These are phyloP conservation scores for Rhizomucor pusillus DNA, from an alignment of 371 early-diverging fungal species.

Conservation along the genomic window DNA sequence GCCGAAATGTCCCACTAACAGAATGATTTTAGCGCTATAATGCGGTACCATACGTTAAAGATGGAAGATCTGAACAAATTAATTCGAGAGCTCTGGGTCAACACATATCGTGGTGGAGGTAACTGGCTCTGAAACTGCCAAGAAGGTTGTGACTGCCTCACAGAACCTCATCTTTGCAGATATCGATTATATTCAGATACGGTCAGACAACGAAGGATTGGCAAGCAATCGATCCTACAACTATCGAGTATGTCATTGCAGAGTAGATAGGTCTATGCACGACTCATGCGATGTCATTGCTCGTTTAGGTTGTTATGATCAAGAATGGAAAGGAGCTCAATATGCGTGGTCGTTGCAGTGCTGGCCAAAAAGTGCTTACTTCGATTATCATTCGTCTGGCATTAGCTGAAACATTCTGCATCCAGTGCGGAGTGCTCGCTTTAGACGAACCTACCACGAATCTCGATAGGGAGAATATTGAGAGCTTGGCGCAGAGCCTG, in stretches of 20 bases:
- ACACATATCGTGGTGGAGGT: constrained; percentile 97
- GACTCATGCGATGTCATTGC: no score
- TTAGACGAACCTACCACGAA: constrained; percentile 99
- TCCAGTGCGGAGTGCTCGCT: constrained; percentile 95
- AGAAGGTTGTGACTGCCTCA: not conserved
- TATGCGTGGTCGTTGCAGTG: constrained; percentile 98
- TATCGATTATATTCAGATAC: constrained; percentile 95
- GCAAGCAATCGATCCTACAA: constrained; percentile 77
- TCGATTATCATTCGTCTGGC: constrained; percentile 98
- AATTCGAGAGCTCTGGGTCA: constrained; percentile 96
- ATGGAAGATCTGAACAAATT: constrained; percentile 98
- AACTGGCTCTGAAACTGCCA: constrained; percentile 7
- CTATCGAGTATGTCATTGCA: constrained; percentile 83
- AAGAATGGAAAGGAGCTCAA: constrained; percentile 91
- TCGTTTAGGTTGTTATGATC: constrained; percentile 97
- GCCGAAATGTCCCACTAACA: not conserved
- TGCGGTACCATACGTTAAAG: constrained; percentile 93
- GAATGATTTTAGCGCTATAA: constrained; percentile 71
- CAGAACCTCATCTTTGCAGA: constrained; percentile 64
- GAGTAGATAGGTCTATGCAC: no score
- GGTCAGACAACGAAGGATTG: constrained; percentile 78
- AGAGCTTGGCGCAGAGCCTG: constrained; percentile 87
- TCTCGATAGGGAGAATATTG: constrained; percentile 94
- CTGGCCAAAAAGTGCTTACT: constrained; percentile 98
- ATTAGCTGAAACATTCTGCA: constrained; percentile 94